phyloP scores from a whole-genome alignment of 208 protist species.

The Leishmania arabica region DNA sequence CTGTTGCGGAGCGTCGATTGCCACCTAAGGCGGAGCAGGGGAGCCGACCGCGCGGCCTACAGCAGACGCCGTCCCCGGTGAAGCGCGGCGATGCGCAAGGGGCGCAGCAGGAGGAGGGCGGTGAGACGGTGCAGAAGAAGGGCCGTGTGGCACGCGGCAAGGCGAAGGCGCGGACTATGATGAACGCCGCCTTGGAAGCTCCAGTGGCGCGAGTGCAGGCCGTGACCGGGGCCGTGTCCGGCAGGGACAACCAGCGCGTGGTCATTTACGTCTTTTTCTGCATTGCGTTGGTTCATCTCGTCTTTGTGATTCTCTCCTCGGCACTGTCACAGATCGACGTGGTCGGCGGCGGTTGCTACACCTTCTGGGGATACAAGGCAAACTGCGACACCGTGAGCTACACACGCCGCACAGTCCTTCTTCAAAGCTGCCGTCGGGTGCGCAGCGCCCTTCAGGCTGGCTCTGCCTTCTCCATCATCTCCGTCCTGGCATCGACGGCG shows the following conservation, averaged over 20 bases:
- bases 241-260: conserved; percentile 44
- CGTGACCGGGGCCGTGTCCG: conserved; percentile 13
- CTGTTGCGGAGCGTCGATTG: background rate
- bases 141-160: background rate
- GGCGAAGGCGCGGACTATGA: conserved; percentile 14
- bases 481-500: conserved; percentile 45
- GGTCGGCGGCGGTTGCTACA: conserved; percentile 69
- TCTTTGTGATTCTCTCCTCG: conserved; percentile 67
- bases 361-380: conserved; percentile 80
- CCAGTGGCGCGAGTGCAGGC: conserved; percentile 17
- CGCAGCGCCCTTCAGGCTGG: conserved; percentile 44
- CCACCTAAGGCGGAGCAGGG: background rate
- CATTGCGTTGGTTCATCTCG: conserved; percentile 40
- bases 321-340: conserved; percentile 76
- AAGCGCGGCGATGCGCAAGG: background rate
- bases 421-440: conserved; percentile 29
- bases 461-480: conserved; percentile 77
- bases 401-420: conserved; percentile 46
- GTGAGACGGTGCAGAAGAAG: conserved; percentile 16
- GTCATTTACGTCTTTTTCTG: conserved; percentile 48
- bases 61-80: background rate
- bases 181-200: conserved; percentile 13
- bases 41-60: too few species aligned
- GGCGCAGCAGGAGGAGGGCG: background rate
- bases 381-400: conserved; percentile 75